These are phyloP conservation scores for Aspergillus haitiensis DNA, from an alignment of 495 filamentous ascomycete species.

Conservation along the genomic window DNA sequence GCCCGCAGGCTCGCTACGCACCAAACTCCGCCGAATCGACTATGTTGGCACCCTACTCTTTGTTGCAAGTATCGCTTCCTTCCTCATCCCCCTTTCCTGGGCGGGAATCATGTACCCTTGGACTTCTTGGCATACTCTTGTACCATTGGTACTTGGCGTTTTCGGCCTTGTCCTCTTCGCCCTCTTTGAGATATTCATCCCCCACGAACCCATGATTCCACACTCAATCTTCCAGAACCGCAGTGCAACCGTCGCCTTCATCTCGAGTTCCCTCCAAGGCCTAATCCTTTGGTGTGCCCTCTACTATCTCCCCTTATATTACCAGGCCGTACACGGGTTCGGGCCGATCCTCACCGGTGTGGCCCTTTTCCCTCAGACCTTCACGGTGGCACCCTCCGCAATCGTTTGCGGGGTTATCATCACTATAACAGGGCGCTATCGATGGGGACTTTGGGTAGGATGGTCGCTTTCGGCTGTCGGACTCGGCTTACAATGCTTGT, in stretches of 20 bases:
- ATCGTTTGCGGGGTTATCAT: slow-evolving; percentile 50
- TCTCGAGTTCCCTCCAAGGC: slow-evolving; percentile 49
- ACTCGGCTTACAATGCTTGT: slow-evolving; percentile 45
- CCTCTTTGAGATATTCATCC: slow-evolving; percentile 23
- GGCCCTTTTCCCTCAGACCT: slow-evolving; percentile 51
- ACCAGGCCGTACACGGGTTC: slow-evolving; percentile 53
- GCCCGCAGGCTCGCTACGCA: slow-evolving; percentile 19
- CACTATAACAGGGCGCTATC: slow-evolving; percentile 46
- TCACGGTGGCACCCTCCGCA: slow-evolving; percentile 52
- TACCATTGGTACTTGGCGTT: slow-evolving; percentile 32
- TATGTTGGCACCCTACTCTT: slow-evolving; percentile 57
- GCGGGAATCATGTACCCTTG: slow-evolving; percentile 56
- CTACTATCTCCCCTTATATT: slow-evolving; percentile 52
- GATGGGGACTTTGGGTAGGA: slow-evolving; percentile 53
- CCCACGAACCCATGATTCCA: slow-evolving; percentile 52
- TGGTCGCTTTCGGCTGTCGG: slow-evolving; percentile 53
- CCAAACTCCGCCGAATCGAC: slow-evolving; percentile 49
- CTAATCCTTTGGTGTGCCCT: slow-evolving; percentile 50
- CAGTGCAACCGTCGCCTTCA: slow-evolving; percentile 46
- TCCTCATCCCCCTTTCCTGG: slow-evolving; percentile 58
- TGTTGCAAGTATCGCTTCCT: slow-evolving; percentile 39
- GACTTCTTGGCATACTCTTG: slow-evolving; percentile 49
- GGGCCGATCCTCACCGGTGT: slow-evolving; percentile 48
- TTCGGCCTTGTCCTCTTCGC: slow-evolving; percentile 20
- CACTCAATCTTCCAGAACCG: slow-evolving; percentile 49